Evolutionary conservation across 768 basidiomycete genomes (phyloP), one percentile per base, ranked within the genome.

Genomic region (Naematelia aurantialba): DNA sequence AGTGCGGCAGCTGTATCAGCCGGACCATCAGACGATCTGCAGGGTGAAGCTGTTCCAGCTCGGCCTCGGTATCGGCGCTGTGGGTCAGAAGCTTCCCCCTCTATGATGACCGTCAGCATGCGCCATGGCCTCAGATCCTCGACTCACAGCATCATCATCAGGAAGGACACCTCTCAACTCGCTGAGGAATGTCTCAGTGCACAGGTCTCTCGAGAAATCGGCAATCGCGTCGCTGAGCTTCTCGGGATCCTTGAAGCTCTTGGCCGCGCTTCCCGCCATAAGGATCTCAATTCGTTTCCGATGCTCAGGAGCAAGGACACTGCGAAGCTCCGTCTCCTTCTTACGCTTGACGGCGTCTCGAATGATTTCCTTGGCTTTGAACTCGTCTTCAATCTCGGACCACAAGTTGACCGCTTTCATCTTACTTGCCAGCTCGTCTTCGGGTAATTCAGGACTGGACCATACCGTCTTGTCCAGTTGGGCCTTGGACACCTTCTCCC

Each of bases 1-100:
- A 81, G 31, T 91, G 87, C 45, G 94, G 85, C 25, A 98, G 92
- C 75, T 96, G 91, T 68, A 98, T 96, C 34, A 97, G 81, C 62
- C 93, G 89, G 24, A 99, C 91, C 89, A 99, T 92, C 48, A 99
- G 83, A 29, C 96, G 85, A 78, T 99, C 96, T 17, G 96, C 88
- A 19, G 88, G 86, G 77, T 97, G 93, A n/a, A 99, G 81, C 27
- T 84, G 85, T 44, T 85, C 86, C 12, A 99, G 84, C 65, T 96
- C 92, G 67, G 87, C 88, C 12, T 86, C 82, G 60, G 86, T 86
- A n/a, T 77, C 76, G 12, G 91, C 84, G 67, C 87, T 90, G 55
- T 89, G 86, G 48, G 69, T 64, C 56, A 75, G 53, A 55, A 73
- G 68, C 66, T 71, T 67, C 29, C 67, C 66, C 22, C 62, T 59